Evolutionary conservation across 2,329 filamentous ascomycete genomes (phyloP).

Genomic region (Pestalotiopsis sp.): DNA sequence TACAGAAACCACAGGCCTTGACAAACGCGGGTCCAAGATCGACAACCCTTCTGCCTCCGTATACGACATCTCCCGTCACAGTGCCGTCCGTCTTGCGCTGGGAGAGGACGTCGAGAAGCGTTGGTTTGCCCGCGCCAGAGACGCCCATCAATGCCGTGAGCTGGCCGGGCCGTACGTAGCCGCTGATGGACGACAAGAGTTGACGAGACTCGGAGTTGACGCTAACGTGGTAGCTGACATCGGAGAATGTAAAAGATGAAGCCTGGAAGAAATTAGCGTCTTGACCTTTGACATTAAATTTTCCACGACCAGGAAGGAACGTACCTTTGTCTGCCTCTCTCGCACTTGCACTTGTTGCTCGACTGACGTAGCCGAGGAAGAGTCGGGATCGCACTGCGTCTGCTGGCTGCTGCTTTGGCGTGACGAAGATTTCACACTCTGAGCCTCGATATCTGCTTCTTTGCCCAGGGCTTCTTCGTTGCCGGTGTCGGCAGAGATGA

Average conservation of each 20-base stretch:
- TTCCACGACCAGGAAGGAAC: background rate
- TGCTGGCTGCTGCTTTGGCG: background rate
- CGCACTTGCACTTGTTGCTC: background rate
- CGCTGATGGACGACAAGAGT: constrained; percentile 62
- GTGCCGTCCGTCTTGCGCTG: constrained; percentile 82
- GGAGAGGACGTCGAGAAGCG: constrained; percentile 83
- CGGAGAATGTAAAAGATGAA: background rate
- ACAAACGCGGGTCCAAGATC: constrained; percentile 77
- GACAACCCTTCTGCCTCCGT: constrained; percentile 48
- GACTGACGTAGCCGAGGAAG: background rate
- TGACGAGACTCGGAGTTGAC: background rate
- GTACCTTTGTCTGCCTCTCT: background rate
- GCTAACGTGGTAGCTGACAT: background rate
- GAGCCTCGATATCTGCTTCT: background rate
- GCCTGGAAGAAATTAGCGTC: background rate
- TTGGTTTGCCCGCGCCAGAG: constrained; percentile 92
- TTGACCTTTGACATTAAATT: background rate
- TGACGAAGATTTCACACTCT: background rate
- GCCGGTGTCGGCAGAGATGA: background rate
- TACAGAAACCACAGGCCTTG: constrained; percentile 88
- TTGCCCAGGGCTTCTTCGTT: background rate
- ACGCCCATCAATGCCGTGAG: constrained; percentile 84
- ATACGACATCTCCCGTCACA: constrained; percentile 79
- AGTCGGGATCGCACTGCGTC: background rate
- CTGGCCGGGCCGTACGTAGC: constrained; percentile 94